Percentiles rank a stretch among this genome's conserved stretches.
phyloP scores from a whole-genome alignment of 2,329 filamentous ascomycete species.

The Clonostachys solani region DNA sequence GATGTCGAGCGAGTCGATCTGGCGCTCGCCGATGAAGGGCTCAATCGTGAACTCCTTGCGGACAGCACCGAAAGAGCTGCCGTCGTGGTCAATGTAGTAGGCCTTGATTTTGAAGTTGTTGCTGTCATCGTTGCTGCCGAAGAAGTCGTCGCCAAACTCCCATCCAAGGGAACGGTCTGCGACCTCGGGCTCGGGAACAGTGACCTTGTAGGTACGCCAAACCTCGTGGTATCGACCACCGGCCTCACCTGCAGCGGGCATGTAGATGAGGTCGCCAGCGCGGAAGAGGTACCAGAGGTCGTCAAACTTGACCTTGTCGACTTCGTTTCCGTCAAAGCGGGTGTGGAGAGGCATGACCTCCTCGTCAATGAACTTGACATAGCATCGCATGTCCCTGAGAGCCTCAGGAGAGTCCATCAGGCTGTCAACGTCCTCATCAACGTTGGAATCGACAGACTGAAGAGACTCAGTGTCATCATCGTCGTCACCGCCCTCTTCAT shows the following conservation, averaged over 20 bases:
- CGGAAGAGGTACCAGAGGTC: constrained; percentile 38
- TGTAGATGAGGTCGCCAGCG: constrained; percentile 30
- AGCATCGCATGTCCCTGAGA: constrained; percentile 33
- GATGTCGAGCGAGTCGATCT: constrained; percentile 27
- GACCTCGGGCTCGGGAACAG: constrained; percentile 20
- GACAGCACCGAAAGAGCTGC: constrained; percentile 28
- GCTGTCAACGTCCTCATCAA: constrained; percentile 23
- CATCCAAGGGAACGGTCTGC: constrained; percentile 20
- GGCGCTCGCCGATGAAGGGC: constrained; percentile 28
- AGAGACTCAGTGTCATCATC: constrained; percentile 23
- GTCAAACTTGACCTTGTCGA: constrained; percentile 28
- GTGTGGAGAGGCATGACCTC: constrained; percentile 30
- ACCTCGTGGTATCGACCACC: constrained; percentile 30
- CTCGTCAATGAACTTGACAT: constrained; percentile 36
- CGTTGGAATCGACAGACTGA: constrained; percentile 27
- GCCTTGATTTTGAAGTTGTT: constrained; percentile 26
- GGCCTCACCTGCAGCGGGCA: constrained; percentile 22
- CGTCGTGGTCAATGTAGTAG: constrained; percentile 38
- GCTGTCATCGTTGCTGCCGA: constrained; percentile 17
- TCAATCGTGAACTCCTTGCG: constrained; percentile 27
- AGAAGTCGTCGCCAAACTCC: constrained; percentile 24
- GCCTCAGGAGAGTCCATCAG: constrained; percentile 33
- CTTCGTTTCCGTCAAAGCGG: constrained; percentile 14
- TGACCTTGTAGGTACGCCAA: constrained; percentile 28
- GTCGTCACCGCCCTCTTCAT: constrained; percentile 3